Conservation (phyloP, 768 basidiomycete species). For the Termitomyces sp. region DNA sequence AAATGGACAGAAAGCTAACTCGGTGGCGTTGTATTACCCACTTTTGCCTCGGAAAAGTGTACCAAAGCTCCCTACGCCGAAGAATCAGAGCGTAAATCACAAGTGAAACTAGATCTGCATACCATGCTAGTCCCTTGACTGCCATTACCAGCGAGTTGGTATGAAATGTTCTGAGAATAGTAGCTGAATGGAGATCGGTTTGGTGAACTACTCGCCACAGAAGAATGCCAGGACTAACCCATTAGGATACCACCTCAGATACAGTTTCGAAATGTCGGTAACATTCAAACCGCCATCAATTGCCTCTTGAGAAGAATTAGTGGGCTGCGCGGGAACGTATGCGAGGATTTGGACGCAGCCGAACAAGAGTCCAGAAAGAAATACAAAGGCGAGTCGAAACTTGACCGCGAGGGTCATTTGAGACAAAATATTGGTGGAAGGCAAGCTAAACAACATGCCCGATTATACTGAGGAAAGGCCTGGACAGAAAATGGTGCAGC, state of each 20-base stretch:
- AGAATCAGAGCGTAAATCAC: not conserved
- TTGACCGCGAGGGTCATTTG: not conserved
- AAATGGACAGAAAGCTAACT: slow-evolving; percentile 22
- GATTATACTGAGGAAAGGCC: not conserved
- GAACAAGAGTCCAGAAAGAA: slow-evolving; percentile 13
- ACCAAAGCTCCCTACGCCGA: slow-evolving; percentile 66
- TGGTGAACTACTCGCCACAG: slow-evolving; percentile 1
- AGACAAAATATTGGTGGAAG: not conserved
- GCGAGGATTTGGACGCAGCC: slow-evolving; percentile 18
- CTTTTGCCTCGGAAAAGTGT: slow-evolving; percentile 68
- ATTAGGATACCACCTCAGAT: slow-evolving; percentile 54
- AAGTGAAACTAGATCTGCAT: not conserved
- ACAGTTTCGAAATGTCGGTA: slow-evolving; percentile 52
- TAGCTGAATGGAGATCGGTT: slow-evolving; percentile 26
- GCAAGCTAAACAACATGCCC: not conserved
- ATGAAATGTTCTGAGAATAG: slow-evolving; percentile 50
- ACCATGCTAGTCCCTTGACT: slow-evolving; percentile 54
- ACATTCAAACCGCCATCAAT: slow-evolving; percentile 40
- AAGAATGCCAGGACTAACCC: slow-evolving; percentile 27
- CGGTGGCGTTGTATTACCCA: slow-evolving; percentile 42
- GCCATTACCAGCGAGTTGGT: slow-evolving; percentile 47
- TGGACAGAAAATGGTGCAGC: not conserved
- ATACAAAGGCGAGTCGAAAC: not conserved
- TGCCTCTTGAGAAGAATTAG: slow-evolving; percentile 52
- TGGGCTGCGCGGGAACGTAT: slow-evolving; percentile 71